A percentile compares a stretch with the other conserved stretches of the same genome.
These are phyloP conservation scores for Sugiyamaella marilandica DNA, from an alignment of 805 yeast genomes.

Conservation along the genomic window DNA sequence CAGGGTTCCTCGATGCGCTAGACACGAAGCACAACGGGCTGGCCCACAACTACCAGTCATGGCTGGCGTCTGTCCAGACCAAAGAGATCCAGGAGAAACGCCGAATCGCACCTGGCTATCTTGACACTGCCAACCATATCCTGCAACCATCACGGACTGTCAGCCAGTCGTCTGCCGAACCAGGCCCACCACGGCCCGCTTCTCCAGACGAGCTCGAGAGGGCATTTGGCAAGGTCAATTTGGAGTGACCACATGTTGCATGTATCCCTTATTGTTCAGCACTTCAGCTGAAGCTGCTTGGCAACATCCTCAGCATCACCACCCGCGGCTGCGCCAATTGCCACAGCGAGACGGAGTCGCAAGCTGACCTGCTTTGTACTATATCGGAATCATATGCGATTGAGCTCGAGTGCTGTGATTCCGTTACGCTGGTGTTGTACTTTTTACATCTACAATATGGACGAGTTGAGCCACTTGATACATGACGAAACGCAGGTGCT, in stretches of 20 bases:
- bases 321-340: too few species aligned
- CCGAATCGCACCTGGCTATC: slow-evolving; percentile 42
- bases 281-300: too few species aligned
- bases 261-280: too few species aligned
- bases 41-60: slow-evolving; percentile 26
- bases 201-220: slow-evolving; percentile 22
- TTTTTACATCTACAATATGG: too few species aligned
- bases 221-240: slow-evolving; percentile 24
- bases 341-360: too few species aligned
- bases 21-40: slow-evolving; percentile 27
- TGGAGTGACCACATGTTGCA: background rate
- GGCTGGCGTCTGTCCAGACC: slow-evolving; percentile 30
- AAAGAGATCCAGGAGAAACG: slow-evolving; percentile 26
- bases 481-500: too few species aligned
- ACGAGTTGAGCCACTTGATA: too few species aligned
- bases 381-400: too few species aligned
- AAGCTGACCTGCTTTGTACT: too few species aligned
- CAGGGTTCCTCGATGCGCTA: slow-evolving; percentile 28
- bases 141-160: slow-evolving; percentile 23
- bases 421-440: too few species aligned
- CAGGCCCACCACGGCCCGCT: background rate
- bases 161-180: background rate
- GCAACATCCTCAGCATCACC: too few species aligned
- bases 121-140: slow-evolving; percentile 29
- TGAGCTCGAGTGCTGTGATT: too few species aligned